Evolutionary conservation across 169 alveolate species (phyloP), one percentile per base, ranked within the genome.

Genomic region (Cryptosporidium ubiquitum): DNA sequence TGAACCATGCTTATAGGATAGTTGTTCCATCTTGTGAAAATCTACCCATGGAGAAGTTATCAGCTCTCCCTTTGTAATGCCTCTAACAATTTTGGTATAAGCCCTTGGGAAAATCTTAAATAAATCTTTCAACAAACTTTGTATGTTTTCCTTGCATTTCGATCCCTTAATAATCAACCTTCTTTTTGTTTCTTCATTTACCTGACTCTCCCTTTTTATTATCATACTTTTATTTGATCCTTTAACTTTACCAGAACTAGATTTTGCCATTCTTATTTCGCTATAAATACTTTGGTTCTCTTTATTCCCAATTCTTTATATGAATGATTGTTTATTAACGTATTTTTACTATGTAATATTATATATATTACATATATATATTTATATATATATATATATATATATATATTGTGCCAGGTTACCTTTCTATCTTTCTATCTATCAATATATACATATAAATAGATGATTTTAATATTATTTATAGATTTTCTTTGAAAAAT

Each of bases 181-280:
- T 51, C 89, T 61, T 14, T 79, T 79, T 61, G 89, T 79, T 64
- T 79, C 89, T 20, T 79, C 89, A 64, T 79, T 58, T 18, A 79
- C 89, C 26, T 40, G 58, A 20, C 89, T 64, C 37, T 79, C 89
- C 16, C 89, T 58, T 35, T 61, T 79, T 64, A 79, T 64, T 29
- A 64, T 39, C 23, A 60, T 10, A 16, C 64, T 61, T 26, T 64
- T 79, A 31, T 42, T 79, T 12, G 89, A 79, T 4, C 89, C 89
- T 23, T 79, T 79, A 23, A 79, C 33, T 23, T 79, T 79, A 10
- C 68, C 68, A n/a, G 75, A 79, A 20, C 66, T 55, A 31, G n/a
- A 55, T 26, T 55, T 55, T n/a, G 66, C 66, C 66, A 55, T 55
- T 26, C n/a, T 55, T 18, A 20, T n/a, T 9, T 55, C 66, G n/a